Percentiles rank a stretch among this genome's conserved stretches.
Conservation (phyloP, 1,139 yeast species). For the Blastobotrys buckinghamii region DNA sequence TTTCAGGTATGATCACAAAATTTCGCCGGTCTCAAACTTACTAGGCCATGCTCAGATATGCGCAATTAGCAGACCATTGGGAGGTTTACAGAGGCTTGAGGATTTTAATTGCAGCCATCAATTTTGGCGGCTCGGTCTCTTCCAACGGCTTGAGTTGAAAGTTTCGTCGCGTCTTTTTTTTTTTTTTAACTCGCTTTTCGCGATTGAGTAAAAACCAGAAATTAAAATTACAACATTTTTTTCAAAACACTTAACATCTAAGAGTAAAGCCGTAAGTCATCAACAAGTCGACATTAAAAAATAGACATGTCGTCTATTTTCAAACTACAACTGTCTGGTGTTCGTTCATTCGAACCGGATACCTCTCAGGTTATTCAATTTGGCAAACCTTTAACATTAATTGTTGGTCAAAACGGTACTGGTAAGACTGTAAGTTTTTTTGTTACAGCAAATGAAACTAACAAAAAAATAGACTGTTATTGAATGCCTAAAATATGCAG, state of each 20-base stretch:
- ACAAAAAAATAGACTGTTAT: conserved; percentile 53
- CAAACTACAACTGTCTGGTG: conserved; percentile 78
- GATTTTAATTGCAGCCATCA: too few relatives aligned
- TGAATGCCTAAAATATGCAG: conserved; percentile 87
- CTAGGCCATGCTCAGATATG: too few relatives aligned
- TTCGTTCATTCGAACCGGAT: conserved; percentile 82
- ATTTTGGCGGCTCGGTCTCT: too few relatives aligned
- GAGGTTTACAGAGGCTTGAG: too few relatives aligned
- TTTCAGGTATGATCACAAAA: too few relatives aligned
- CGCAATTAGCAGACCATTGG: too few relatives aligned
- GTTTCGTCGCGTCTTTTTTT: background rate
- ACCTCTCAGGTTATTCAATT: conserved; percentile 83
- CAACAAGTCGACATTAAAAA: too few relatives aligned
- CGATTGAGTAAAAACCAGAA: background rate
- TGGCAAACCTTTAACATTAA: conserved; percentile 83
- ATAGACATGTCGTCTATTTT: conserved; percentile 1
- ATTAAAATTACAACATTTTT: too few relatives aligned
- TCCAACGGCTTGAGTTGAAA: too few relatives aligned
- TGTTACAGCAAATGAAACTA: background rate
- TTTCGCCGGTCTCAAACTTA: too few relatives aligned
- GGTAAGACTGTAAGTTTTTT: conserved; percentile 64
- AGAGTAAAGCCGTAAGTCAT: background rate
- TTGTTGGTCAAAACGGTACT: conserved; percentile 95
- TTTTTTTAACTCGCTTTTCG: background rate
- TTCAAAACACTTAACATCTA: background rate